Conservation (phyloP, 495 filamentous ascomycete species). For the Xylaria flabelliformis region DNA sequence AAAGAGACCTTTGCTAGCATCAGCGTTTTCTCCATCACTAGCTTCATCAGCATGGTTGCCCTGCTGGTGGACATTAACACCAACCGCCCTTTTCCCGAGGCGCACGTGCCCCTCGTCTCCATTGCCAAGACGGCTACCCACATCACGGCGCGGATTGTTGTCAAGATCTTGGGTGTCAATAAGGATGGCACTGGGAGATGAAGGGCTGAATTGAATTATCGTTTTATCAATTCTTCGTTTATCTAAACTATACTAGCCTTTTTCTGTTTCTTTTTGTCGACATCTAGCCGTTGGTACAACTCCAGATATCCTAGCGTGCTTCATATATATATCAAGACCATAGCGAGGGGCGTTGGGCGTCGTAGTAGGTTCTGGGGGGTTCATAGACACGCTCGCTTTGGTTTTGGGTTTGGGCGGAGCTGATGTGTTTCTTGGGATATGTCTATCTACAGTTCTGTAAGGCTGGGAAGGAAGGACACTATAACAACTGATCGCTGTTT, state of each 20-base stretch:
- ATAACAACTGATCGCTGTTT: not conserved
- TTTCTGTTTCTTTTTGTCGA: not conserved
- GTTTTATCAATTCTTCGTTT: not conserved
- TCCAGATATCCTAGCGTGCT: slow-evolving; percentile 10
- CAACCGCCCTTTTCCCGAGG: slow-evolving; percentile 40
- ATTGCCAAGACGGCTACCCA: slow-evolving; percentile 32
- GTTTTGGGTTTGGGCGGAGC: slow-evolving; percentile 14
- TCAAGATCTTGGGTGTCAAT: slow-evolving; percentile 39
- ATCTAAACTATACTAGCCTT: not conserved
- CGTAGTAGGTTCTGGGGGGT: not conserved
- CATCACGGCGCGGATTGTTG: slow-evolving; percentile 31
- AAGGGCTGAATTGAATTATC: not conserved
- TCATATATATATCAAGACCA: slow-evolving; percentile 5
- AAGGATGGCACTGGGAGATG: slow-evolving; percentile 26
- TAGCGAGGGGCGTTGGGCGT: slow-evolving; percentile 27
- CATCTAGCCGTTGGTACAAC: not conserved
- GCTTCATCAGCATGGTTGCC: slow-evolving; percentile 75
- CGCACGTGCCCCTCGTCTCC: slow-evolving; percentile 37
- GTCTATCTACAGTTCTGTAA: not conserved
- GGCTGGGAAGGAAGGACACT: not conserved
- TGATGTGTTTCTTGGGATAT: slow-evolving; percentile 16
- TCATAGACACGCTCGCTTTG: slow-evolving; percentile 8
- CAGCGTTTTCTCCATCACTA: slow-evolving; percentile 74
- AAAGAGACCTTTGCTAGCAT: slow-evolving; percentile 82
- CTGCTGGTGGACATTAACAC: slow-evolving; percentile 73